Percentiles rank a stretch among this genome's conserved stretches.
Conservation (phyloP, 305 asterid genomes). For the Withania somnifera region DNA sequence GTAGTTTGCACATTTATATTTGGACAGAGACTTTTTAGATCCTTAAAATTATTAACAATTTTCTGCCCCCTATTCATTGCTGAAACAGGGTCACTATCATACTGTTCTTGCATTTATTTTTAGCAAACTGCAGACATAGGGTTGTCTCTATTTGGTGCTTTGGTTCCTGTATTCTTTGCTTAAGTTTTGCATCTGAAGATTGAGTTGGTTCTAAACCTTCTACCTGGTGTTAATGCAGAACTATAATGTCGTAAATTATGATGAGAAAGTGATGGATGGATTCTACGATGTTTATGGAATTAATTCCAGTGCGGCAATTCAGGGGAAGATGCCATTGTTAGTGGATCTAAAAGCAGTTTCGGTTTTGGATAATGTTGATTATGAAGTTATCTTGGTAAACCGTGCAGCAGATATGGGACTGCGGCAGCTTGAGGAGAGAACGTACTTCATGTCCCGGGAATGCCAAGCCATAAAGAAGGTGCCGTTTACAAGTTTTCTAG, state of each 20-base stretch:
- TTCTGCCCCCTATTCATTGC: neutral
- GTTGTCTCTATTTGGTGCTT: neutral
- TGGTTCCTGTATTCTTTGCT: slow-evolving; percentile 1
- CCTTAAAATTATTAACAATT: neutral
- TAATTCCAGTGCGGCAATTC: slow-evolving; percentile 42
- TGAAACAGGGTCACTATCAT: neutral
- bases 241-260: slow-evolving; percentile 69
- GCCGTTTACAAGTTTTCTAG: slow-evolving; percentile 42
- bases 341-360: slow-evolving; percentile 62
- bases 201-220: neutral
- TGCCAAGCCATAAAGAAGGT: slow-evolving; percentile 34
- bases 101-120: neutral
- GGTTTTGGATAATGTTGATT: slow-evolving; percentile 42
- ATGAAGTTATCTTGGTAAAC: slow-evolving; percentile 75
- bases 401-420: slow-evolving; percentile 58
- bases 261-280: slow-evolving; percentile 81
- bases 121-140: neutral
- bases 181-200: slow-evolving; percentile 1
- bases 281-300: slow-evolving; percentile 85
- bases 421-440: slow-evolving; percentile 75
- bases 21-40: neutral
- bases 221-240: slow-evolving; percentile 53
- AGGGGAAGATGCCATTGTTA: slow-evolving; percentile 65
- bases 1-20: neutral
- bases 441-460: slow-evolving; percentile 44